Base-by-base conservation (phyloP, 2,329 filamentous ascomycete genomes). In the Lojkania enalia region DNA sequence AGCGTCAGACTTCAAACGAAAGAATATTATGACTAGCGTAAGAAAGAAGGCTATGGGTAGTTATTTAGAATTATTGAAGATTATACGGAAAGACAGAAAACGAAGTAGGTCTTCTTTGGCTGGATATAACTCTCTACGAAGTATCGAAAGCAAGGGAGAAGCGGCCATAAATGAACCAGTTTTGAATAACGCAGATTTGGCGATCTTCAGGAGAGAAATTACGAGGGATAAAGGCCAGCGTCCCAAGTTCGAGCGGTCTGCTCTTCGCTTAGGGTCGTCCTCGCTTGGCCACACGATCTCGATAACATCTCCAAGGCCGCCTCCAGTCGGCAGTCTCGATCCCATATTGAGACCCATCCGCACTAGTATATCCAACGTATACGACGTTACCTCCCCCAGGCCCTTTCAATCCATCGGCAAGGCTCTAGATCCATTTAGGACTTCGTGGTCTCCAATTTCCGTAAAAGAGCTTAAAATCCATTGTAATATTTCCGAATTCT, bases 21-120 rank as follows among this genome's bases (percentile, higher is more conserved):
- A 54, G 38, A 49, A 54, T 30, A 50, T 52, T 20, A 69, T 71
- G 66, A 64, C 60, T 15, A 50, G 42, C 20, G 62, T 70, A 23
- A 65, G 69, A 25, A 64, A 64, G 32, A 55, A 57, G 38, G 69
- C 68, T 3, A 71, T 71, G 69, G 55, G 50, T 14, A 53, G 54
- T 31, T 64, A 57, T 21, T 37, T 71, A 12, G 49, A 60, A 38
- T 54, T 55, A 6, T 53, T 52, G 18, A 57, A 61, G 14, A 61
- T 52, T 32, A 36, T 50, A 18, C 52, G 35, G 14, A 55, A 48
- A 20, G 44, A 50, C 15, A 56, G 60, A 48, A 60, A 55, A 16
- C 7, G n/a, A n/a, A 65, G 57, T 36, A 58, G 57, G 16, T 54
- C 39, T 19, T 62, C 58, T 2, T 48, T 49, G 5, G 39, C 15